Base-by-base conservation (phyloP, 805 yeast genomes). In the Pichia occidentalis region DNA sequence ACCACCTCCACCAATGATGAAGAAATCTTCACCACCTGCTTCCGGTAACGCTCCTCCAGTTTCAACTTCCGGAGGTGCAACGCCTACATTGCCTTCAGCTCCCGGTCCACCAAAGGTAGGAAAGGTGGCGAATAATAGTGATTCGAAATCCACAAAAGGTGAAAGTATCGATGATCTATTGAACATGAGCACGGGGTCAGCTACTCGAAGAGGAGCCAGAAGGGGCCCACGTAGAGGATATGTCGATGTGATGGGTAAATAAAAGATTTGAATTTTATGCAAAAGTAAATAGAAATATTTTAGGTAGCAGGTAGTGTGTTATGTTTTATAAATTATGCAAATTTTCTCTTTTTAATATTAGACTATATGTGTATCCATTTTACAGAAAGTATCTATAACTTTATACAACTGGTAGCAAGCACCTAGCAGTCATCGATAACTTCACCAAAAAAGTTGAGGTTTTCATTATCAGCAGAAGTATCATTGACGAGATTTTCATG, bases 1-100 rank as follows among this genome's bases (percentile, higher is more conserved):
- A 2, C 80, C 90, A 3, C 90, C 95, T 4, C 92, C 94, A 4
- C 78, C 79, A 19, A 57, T 51, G 48, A 70, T 51, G 58, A 59
- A 37, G 47, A 59, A 42, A 67, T 17, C 39, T 13, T 34, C 25
- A 19, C 55, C 53, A 21, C 62, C 52, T 34, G 55, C 39, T 27
- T n/a, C 32, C 23, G n/a, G 13, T 11, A 5, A 17, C 14, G 24
- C 22, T 13, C 14, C 44, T 13, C 22, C 34, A 23, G 25, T 37
- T 8, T 26, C 39, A 2, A 59, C 46, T 42, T 61, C 57, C 33
- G 49, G 54, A 42, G 61, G 56, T 52, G 70, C 60, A 7, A 54
- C 46, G 46, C 59, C 59, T 3, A 24, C 50, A 22, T 28, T 39
- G 8, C 37, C 50, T 12, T 29, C 48, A 7, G 34, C 39, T 18